These are phyloP conservation scores for Massarina eburnea DNA, from an alignment of 2,329 filamentous ascomycete species.

Conservation along the genomic window DNA sequence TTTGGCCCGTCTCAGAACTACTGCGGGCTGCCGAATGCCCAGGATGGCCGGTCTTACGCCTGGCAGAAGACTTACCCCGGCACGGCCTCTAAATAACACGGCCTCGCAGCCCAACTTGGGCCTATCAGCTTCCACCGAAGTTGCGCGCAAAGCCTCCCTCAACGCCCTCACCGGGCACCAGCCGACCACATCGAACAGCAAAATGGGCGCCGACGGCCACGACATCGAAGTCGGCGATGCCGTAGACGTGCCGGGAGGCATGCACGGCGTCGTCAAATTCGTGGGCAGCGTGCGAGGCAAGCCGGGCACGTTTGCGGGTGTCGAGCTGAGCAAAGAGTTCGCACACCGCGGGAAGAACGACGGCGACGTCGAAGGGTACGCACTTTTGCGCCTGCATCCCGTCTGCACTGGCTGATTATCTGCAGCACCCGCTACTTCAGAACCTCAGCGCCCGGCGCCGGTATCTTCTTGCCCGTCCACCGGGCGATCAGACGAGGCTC, in stretches of 20 bases:
- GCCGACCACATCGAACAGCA: slow-evolving; percentile 45
- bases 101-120: slow-evolving; percentile 48
- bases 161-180: slow-evolving; percentile 63
- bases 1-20: slow-evolving; percentile 7
- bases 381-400: neutral
- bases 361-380: slow-evolving; percentile 92
- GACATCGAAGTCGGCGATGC: slow-evolving; percentile 74
- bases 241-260: slow-evolving; percentile 90
- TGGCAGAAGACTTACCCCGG: slow-evolving; percentile 41
- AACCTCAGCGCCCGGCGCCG: slow-evolving; percentile 75
- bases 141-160: slow-evolving; percentile 71
- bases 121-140: slow-evolving; percentile 46
- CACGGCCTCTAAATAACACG: slow-evolving; percentile 45
- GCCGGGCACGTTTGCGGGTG: slow-evolving; percentile 86
- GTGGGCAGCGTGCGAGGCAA: slow-evolving; percentile 85
- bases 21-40: slow-evolving; percentile 16
- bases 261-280: slow-evolving; percentile 88
- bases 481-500: slow-evolving; percentile 72
- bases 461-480: slow-evolving; percentile 88
- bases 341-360: slow-evolving; percentile 88
- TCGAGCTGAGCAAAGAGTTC: slow-evolving; percentile 82
- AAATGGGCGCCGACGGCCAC: slow-evolving; percentile 49
- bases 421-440: slow-evolving; percentile 71
- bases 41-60: slow-evolving; percentile 49
- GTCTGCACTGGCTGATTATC: slow-evolving; percentile 9